phyloP scores from a whole-genome alignment of 2,329 filamentous ascomycete species.

The Phialemonium atrogriseum region DNA sequence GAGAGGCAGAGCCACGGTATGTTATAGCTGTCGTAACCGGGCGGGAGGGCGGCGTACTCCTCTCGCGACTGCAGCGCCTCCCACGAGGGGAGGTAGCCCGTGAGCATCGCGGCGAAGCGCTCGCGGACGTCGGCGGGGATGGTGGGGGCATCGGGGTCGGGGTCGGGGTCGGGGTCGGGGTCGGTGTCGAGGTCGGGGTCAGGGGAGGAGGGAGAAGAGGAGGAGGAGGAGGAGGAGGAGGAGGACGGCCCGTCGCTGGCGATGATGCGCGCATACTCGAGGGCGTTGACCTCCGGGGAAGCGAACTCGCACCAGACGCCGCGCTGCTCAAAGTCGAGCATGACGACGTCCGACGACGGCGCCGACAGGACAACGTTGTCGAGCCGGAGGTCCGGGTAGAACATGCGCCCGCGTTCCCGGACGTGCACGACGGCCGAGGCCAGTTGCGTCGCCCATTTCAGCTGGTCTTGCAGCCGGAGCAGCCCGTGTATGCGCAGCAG shows the following conservation, averaged over 20 bases:
- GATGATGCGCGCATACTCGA: conserved; percentile 49
- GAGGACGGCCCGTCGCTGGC: too few species aligned
- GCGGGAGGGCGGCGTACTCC: conserved; percentile 23
- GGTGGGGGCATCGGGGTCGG: conserved; percentile 1
- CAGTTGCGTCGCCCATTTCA: conserved; percentile 47
- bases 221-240: too few species aligned
- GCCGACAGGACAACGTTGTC: conserved; percentile 50
- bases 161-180: conserved; percentile 21
- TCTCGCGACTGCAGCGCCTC: conserved; percentile 30
- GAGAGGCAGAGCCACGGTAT: conserved; percentile 47
- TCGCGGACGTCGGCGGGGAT: conserved; percentile 29
- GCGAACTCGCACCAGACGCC: conserved; percentile 56
- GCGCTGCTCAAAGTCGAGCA: conserved; percentile 56
- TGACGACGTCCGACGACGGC: conserved; percentile 36
- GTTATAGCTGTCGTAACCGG: conserved; percentile 35
- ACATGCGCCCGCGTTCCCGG: conserved; percentile 33
- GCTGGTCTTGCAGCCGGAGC: conserved; percentile 33
- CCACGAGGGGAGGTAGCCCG: conserved; percentile 37
- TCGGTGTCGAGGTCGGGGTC: conserved; percentile 27
- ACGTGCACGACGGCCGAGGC: conserved; percentile 43
- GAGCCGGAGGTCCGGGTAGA: conserved; percentile 51
- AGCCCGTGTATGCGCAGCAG: conserved; percentile 36
- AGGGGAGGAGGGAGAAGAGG: too few species aligned
- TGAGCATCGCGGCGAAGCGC: conserved; percentile 33
- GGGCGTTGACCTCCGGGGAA: conserved; percentile 49